Base-by-base conservation (phyloP, 129 eudicot genomes). In the Heracleum sosnowskyi region DNA sequence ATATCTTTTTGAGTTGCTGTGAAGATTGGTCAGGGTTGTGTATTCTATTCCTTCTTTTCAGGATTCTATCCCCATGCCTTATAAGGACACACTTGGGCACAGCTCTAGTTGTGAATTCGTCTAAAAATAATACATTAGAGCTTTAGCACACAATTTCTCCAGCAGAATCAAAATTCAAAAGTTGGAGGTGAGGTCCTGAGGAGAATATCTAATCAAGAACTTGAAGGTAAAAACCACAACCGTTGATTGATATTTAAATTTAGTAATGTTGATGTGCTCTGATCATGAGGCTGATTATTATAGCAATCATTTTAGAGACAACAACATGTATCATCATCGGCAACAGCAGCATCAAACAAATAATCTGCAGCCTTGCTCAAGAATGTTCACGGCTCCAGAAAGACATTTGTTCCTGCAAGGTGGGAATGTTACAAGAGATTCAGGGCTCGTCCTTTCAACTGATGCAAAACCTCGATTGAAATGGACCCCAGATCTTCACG, bases 391-490 rank as follows among this genome's bases (percentile, higher is more conserved):
- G 44, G 87, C 83, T 36, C 89, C 84, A 62, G 92, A 91, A 78
- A 91, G 97, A 74, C 92, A 87, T 60, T 62, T 91, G 89, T 90
- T 88, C 85, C 79, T 84, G 73, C 99, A 85, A 81, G 92, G 92
- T 34, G 92, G 83, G 77, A 87, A 69, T 83, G 89, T 85, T 34
- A 70, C 76, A 20, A 82, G 90, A 51, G 90, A 88, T 53, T 88
- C 90, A 7, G 96, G 92, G 44, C 93, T 92, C 37, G 97, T 92
- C 57, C 93, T 96, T 57, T 96, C 99, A 53, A 96, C 97, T 11
- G 99, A 96, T 84, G 93, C 99, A 22, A 96, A 96, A 84, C 99
- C 99, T 28, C 85, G 99, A 84, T 85, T 96, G 55, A 96, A 96
- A 87, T 96, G 99, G 99, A 92, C 99, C 20, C 91, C 88, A 35